These are phyloP conservation scores for Wallacemonas sp. DNA, from an alignment of 208 protist genomes.

Conservation along the genomic window DNA sequence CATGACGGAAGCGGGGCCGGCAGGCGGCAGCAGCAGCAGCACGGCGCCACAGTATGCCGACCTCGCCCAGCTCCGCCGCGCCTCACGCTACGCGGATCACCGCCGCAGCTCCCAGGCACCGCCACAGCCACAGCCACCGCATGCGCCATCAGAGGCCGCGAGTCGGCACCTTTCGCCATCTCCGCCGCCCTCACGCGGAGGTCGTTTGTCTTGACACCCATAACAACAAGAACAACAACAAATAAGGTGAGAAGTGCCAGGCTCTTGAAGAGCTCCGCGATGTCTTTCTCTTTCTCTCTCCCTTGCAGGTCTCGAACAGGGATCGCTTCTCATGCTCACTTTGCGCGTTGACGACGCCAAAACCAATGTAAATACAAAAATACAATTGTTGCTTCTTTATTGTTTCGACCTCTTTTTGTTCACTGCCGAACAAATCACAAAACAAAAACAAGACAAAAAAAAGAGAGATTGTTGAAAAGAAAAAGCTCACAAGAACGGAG, in stretches of 20 bases:
- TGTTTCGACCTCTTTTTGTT: no score
- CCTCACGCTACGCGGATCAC: constrained; percentile 6
- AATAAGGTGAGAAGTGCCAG: no score
- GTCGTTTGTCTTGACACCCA: no score
- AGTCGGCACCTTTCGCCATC: background rate
- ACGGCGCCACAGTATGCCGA: constrained; percentile 4
- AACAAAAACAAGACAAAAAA: no score
- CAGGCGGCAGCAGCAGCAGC: constrained; percentile 2
- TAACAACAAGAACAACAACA: no score
- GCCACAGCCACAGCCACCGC: background rate
- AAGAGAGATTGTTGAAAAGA: background rate
- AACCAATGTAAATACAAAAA: no score
- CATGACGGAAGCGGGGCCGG: background rate
- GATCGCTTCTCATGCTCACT: no score
- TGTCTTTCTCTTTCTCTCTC: constrained; percentile 9
- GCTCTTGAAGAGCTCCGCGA: no score
- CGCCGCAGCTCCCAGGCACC: background rate
- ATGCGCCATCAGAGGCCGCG: background rate
- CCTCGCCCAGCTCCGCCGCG: background rate
- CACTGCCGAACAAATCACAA: no score
- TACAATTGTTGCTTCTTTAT: no score
- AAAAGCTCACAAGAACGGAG: background rate
- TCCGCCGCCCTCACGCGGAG: background rate
- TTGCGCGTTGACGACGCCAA: no score
- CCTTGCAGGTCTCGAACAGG: no score